Base-by-base conservation (phyloP, 805 yeast species). In the Wickerhamomyces queroliae region DNA sequence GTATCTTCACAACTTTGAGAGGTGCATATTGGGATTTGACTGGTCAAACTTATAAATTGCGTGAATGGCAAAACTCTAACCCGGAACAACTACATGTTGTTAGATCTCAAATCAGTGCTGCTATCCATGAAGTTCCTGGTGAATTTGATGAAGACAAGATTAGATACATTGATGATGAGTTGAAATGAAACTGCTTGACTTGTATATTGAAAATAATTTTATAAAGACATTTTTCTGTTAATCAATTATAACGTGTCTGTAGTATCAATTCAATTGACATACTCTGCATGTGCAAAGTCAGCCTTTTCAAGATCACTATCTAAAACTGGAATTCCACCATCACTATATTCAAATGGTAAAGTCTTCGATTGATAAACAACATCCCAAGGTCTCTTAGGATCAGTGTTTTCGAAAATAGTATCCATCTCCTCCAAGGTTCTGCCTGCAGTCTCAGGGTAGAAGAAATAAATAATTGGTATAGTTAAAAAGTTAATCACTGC, bases 21-120 rank as follows among this genome's bases (percentile, higher is more conserved):
- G 95, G 95, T 38, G 73, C 88, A 24, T 87, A 82, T 61, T 88
- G 95, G 95, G 95, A 88, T 58, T 49, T 74, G 31, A 66, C 83
- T 20, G 95, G 95, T 16, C 93, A 86, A 59, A 62, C 80, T 2
- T 59, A 76, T 59, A 88, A 85, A 59, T 66, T 88, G 42, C 69
- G 73, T 46, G 81, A 72, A 48, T 88, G 95, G 93, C 95, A 87
- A 61, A 55, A 69, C 17, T 64, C 63, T 4, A 76, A 86, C 50
- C 93, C 93, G 2, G 91, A 85, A 48, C 68, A 79, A 45, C 58
- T 87, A 44, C 93, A 85, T 53, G 84, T 78, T 23, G 85, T 83
- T n/a, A 70, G 70, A 53, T 72, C 81, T 25, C 89, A 82, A 64
- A 69, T 82, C 22, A 63, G 70, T 43, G 70, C 72, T 29, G 64